Conservation (phyloP, 805 yeast genomes). For the Clavispora asparagi region DNA sequence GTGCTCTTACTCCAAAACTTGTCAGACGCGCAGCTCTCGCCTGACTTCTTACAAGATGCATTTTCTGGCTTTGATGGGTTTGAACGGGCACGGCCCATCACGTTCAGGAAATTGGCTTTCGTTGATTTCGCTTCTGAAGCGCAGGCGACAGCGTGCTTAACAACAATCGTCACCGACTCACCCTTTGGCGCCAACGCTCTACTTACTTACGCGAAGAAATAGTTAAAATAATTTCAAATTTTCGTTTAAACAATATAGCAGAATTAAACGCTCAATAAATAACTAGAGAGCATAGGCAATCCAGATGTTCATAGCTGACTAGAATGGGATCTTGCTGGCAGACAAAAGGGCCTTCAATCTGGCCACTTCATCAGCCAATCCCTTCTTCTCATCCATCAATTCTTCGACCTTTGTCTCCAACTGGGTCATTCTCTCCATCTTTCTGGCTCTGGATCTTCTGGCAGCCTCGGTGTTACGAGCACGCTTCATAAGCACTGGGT, state of each 20-base stretch:
- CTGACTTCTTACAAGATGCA: constrained; percentile 30
- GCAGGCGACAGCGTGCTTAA: constrained; percentile 39
- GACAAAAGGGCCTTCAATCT: constrained; percentile 49
- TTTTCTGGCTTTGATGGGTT: constrained; percentile 59
- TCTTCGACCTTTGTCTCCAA: constrained; percentile 73
- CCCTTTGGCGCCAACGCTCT: constrained; percentile 19
- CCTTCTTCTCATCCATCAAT: constrained; percentile 53
- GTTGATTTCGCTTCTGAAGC: constrained; percentile 64
- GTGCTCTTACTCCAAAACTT: constrained; percentile 63
- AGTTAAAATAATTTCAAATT: neutral
- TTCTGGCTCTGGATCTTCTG: constrained; percentile 89
- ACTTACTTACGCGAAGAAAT: constrained; percentile 34
- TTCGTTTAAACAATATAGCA: neutral
- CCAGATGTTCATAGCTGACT: neutral
- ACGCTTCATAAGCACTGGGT: constrained; percentile 76
- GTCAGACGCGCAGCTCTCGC: constrained; percentile 33
- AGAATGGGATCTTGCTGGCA: constrained; percentile 12
- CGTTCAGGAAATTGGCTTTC: constrained; percentile 67
- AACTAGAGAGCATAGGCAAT: neutral
- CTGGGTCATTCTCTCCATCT: constrained; percentile 81
- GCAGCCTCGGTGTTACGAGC: constrained; percentile 99
- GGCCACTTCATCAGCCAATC: constrained; percentile 57
- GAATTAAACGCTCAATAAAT: neutral
- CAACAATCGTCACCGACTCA: constrained; percentile 5
- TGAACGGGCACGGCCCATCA: constrained; percentile 60